phyloP scores from a whole-genome alignment of 108 stramenopile species.

The Poteriospumella lacustris region DNA sequence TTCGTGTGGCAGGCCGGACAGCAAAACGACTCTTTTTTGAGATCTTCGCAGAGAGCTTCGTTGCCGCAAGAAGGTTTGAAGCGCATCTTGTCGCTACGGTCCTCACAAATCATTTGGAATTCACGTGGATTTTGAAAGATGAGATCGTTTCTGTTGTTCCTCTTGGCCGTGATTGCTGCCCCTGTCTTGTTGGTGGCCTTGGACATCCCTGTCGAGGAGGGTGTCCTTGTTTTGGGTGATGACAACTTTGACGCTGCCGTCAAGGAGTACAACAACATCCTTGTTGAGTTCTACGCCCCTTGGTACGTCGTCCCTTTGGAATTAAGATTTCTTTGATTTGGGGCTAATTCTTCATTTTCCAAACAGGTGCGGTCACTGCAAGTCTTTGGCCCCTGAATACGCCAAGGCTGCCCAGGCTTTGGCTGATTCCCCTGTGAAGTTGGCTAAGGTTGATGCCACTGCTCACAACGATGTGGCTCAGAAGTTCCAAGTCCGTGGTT shows the following conservation, averaged over 20 bases:
- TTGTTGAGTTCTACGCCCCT: constrained; percentile 63
- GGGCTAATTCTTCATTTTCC: no score
- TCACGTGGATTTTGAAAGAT: no score
- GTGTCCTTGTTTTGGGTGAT: constrained; percentile 50
- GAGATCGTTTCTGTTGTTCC: neutral
- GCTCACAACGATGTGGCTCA: constrained; percentile 43
- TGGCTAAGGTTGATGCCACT: constrained; percentile 62
- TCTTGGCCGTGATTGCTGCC: neutral
- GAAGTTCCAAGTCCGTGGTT: constrained; percentile 50
- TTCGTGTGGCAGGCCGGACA: no score
- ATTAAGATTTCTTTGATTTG: no score
- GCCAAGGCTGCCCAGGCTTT: constrained; percentile 53
- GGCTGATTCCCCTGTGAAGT: constrained; percentile 32
- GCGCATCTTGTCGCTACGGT: no score
- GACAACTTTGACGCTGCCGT: constrained; percentile 58
- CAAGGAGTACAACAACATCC: constrained; percentile 40
- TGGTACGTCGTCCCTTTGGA: neutral
- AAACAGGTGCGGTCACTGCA: constrained; percentile 63
- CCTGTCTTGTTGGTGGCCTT: no score
- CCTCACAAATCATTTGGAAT: no score
- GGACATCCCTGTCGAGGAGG: constrained; percentile 38
- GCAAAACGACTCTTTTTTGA: no score
- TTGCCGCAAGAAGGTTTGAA: no score
- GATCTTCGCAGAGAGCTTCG: no score
- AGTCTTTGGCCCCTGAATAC: constrained; percentile 58